Evolutionary conservation across 805 yeast species (phyloP).

Genomic region (Tetrapisispora namnaoensis): DNA sequence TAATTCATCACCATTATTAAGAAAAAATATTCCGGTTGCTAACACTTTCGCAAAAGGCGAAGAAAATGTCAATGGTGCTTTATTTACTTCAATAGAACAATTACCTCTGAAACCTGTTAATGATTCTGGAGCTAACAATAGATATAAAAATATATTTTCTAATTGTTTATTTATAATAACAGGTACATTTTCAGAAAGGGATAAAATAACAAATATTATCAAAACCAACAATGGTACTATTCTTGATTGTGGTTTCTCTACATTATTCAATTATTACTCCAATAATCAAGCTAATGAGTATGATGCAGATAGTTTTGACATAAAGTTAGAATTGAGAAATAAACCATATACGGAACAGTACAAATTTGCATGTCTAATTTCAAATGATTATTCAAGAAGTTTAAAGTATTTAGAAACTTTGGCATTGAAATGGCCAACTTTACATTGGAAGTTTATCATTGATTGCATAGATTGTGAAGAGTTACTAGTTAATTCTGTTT

Average conservation of each 20-base stretch:
- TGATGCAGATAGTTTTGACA: background rate
- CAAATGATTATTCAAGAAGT: conserved; percentile 52
- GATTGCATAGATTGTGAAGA: conserved; percentile 34
- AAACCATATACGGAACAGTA: conserved; percentile 13
- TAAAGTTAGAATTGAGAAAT: conserved; percentile 10
- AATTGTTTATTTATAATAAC: conserved; percentile 35
- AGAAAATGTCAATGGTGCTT: background rate
- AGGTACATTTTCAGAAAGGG: conserved; percentile 25
- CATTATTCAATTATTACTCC: conserved; percentile 12
- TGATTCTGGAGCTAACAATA: background rate
- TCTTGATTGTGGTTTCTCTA: conserved; percentile 29
- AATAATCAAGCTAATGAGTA: conserved; percentile 2
- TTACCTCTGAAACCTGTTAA: no score
- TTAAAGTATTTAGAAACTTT: conserved; percentile 68
- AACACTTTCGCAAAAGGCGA: background rate
- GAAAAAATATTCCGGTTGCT: conserved; percentile 1
- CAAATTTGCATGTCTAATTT: conserved; percentile 56
- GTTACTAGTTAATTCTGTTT: conserved; percentile 30
- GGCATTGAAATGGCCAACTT: conserved; percentile 79
- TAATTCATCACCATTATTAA: conserved; percentile 6
- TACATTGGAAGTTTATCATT: conserved; percentile 47
- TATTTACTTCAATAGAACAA: background rate
- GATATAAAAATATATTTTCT: conserved; percentile 16
- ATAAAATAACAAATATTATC: conserved; percentile 30
- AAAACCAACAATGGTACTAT: conserved; percentile 36